phyloP scores from a whole-genome alignment of 768 basidiomycete genomes.

The Chalciporus chontae region DNA sequence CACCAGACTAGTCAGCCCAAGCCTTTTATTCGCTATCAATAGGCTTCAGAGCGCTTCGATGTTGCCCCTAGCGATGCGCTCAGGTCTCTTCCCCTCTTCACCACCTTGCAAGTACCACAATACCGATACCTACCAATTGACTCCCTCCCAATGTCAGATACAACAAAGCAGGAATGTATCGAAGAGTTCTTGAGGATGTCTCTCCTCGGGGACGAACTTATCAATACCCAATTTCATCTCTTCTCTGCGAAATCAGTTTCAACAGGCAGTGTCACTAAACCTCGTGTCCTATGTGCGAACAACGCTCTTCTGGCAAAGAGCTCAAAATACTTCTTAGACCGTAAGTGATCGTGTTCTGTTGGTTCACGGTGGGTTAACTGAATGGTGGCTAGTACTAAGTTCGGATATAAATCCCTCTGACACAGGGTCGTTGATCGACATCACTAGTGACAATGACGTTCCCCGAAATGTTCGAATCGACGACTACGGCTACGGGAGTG shows the following conservation, averaged over 20 bases:
- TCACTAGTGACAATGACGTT: conserved; percentile 12
- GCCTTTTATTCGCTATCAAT: too few relatives aligned
- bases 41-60: too few relatives aligned
- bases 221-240: conserved; percentile 31
- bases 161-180: conserved; percentile 8
- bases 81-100: too few relatives aligned
- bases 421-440: conserved; percentile 8
- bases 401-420: conserved; percentile 10
- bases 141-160: conserved; percentile 8
- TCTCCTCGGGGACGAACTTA: conserved; percentile 25
- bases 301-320: conserved; percentile 22
- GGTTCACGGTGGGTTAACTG: not conserved
- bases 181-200: conserved; percentile 24
- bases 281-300: conserved; percentile 27
- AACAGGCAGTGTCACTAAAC: conserved; percentile 11
- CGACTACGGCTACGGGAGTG: conserved; percentile 31
- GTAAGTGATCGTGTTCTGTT: conserved; percentile 12
- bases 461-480: conserved; percentile 5
- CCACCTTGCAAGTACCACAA: not conserved
- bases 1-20: too few relatives aligned
- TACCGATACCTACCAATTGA: not conserved
- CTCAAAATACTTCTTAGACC: conserved; percentile 27
- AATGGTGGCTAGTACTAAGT: conserved; percentile 13
- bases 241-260: conserved; percentile 20
- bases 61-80: too few relatives aligned